Evolutionary conservation across 768 basidiomycete genomes (phyloP).

Genomic region (Dentipellis sp.): DNA sequence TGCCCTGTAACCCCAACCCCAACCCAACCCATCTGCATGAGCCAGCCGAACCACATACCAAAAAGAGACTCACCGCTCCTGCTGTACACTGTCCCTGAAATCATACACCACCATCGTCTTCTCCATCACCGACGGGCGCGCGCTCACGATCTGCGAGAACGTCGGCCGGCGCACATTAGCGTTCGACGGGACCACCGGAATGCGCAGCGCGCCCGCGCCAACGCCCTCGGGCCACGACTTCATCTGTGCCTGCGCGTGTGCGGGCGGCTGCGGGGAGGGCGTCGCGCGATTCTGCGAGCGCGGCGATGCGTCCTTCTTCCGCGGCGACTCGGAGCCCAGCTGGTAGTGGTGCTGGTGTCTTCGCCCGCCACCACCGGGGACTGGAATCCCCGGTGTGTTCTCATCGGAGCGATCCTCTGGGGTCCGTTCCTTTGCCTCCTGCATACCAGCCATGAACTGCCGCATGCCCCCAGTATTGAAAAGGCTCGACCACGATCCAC

Average conservation of each 20-base stretch:
- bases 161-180: constrained; percentile 24
- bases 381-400: constrained; percentile 22
- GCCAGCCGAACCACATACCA: neutral
- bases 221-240: constrained; percentile 50
- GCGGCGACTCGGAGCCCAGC: neutral
- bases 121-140: constrained; percentile 23
- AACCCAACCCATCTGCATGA: constrained; percentile 1
- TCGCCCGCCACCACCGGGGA: constrained; percentile 13
- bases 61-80: constrained; percentile 6
- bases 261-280: neutral
- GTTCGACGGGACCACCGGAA: constrained; percentile 1
- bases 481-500: constrained; percentile 75
- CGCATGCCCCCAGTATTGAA: constrained; percentile 60
- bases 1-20: constrained; percentile 16
- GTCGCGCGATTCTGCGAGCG: constrained; percentile 3
- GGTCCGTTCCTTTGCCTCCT: constrained; percentile 36
- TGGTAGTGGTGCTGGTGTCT: neutral
- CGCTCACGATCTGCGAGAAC: constrained; percentile 32
- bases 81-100: constrained; percentile 12
- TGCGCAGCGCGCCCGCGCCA: neutral
- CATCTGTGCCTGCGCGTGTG: too few species aligned
- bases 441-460: constrained; percentile 57
- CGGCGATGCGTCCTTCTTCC: neutral
- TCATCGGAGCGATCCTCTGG: constrained; percentile 15
- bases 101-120: constrained; percentile 29